Conservation (phyloP, 2,329 filamentous ascomycete genomes). For the Sarocladium oryzae region DNA sequence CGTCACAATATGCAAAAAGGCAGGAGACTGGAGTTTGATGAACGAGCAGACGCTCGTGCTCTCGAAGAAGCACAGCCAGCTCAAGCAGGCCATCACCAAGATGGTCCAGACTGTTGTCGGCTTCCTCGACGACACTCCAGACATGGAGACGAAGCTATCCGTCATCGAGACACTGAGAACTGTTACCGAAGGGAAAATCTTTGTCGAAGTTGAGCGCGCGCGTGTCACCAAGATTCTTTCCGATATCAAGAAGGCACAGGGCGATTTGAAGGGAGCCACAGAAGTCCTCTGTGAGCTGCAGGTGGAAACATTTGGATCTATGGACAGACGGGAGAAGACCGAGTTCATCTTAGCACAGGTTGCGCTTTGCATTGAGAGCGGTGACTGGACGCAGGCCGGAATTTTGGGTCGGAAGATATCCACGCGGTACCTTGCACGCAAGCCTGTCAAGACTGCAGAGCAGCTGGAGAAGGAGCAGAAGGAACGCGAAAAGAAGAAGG, state of each 20-base stretch:
- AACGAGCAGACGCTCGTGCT: constrained; percentile 94
- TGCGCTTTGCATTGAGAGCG: constrained; percentile 86
- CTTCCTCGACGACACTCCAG: constrained; percentile 82
- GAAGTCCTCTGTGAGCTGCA: constrained; percentile 96
- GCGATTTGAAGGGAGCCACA: constrained; percentile 80
- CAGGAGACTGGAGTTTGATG: constrained; percentile 86
- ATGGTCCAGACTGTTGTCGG: constrained; percentile 97
- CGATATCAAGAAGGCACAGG: constrained; percentile 94
- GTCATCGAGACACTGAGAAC: constrained; percentile 93
- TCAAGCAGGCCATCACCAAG: constrained; percentile 97
- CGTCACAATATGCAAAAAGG: constrained; percentile 89
- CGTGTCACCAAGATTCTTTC: constrained; percentile 92
- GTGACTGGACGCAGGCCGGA: constrained; percentile 91
- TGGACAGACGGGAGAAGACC: constrained; percentile 95
- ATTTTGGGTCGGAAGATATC: constrained; percentile 96
- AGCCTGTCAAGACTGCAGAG: constrained; percentile 84
- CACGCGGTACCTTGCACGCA: constrained; percentile 83
- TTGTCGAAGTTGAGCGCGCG: constrained; percentile 96
- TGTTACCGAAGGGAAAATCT: constrained; percentile 99
- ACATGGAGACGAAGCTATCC: constrained; percentile 79
- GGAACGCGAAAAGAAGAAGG: constrained; percentile 79
- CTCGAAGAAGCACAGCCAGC: constrained; percentile 99
- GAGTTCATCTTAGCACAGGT: constrained; percentile 98
- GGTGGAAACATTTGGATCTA: constrained; percentile 97
- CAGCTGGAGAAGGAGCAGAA: constrained; percentile 88